phyloP scores from a whole-genome alignment of 306 rosid genomes.

The Styphnolobium japonicum region DNA sequence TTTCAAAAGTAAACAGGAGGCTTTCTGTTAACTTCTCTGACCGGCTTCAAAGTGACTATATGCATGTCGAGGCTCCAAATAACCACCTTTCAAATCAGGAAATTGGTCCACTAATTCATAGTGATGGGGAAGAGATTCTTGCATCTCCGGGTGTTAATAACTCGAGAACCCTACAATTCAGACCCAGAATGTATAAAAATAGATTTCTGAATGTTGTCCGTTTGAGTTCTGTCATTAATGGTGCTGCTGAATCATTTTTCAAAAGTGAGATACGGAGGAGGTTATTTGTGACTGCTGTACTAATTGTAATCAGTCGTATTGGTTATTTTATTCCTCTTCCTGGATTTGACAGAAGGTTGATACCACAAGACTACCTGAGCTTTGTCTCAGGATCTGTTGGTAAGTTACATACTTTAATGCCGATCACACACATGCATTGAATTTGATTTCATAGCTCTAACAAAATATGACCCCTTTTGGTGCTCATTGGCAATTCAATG shows the following conservation, averaged over 20 bases:
- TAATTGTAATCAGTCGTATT: conserved; percentile 81
- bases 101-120: conserved; percentile 18
- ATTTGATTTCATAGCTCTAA: neutral
- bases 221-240: conserved; percentile 70
- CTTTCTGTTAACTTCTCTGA: conserved; percentile 42
- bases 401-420: conserved; percentile 33
- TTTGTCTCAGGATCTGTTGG: conserved; percentile 92
- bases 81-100: conserved; percentile 33
- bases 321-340: conserved; percentile 98
- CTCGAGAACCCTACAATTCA: neutral
- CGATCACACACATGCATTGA: neutral
- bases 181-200: conserved; percentile 51
- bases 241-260: conserved; percentile 85
- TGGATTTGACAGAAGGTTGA: conserved; percentile 93
- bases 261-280: conserved; percentile 93
- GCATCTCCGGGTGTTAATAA: conserved; percentile 11
- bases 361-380: conserved; percentile 87
- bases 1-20: conserved; percentile 27
- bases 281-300: conserved; percentile 76
- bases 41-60: conserved; percentile 37
- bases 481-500: neutral
- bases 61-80: conserved; percentile 46
- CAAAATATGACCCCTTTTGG: neutral
- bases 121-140: conserved; percentile 25
- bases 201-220: conserved; percentile 76